Base-by-base conservation (phyloP, 495 filamentous ascomycete species). In the Amniculicola lignicola region DNA sequence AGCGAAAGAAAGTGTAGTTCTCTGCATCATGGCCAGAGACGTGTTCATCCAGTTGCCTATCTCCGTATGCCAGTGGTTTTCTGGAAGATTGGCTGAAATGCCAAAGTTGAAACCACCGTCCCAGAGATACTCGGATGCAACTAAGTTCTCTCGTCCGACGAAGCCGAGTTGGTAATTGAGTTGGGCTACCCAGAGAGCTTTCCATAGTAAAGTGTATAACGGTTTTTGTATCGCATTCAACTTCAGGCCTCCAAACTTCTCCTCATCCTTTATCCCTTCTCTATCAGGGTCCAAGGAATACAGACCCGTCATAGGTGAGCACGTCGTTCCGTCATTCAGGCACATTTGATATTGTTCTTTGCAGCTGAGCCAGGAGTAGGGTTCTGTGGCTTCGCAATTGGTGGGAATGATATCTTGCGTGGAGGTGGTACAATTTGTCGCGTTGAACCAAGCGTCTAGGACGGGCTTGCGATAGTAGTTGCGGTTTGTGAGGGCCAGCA, bases 61-160 rank as follows among this genome's bases (percentile, higher is more conserved):
- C 27, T 62, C 59, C 1, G 9, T 38, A 1, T 62, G 37, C 59
- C 59, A 62, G 15, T 62, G 59, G 27, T 57, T 27, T 4, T 19
- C 2, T 2, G 45, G 45, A 12, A 62, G 23, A 2, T 14, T 19
- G 12, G 52, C 39, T 0, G 59, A 57, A 1, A 52, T 1, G 15
- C 38, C 36, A 7, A 44, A 16, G 2, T 10, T 15, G 40, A 45
- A 48, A 5, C 19, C 18, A 10, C 22, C 21, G 39, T 54, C 52
- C 52, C 51, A 62, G 38, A 59, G 47, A 35, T 52, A 59, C 1
- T 62, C 46, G 21, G 46, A 37, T 1, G 59, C 59, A n/a, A 51
- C 19, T 1, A 62, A 22, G 15, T 23, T 39, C 28, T 57, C 47
- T 23, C 22, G 21, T 1, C 53, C 44, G 27, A 40, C 22, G 15